Evolutionary conservation across 768 basidiomycete genomes (phyloP).

Genomic region (Kwoniella europaea): DNA sequence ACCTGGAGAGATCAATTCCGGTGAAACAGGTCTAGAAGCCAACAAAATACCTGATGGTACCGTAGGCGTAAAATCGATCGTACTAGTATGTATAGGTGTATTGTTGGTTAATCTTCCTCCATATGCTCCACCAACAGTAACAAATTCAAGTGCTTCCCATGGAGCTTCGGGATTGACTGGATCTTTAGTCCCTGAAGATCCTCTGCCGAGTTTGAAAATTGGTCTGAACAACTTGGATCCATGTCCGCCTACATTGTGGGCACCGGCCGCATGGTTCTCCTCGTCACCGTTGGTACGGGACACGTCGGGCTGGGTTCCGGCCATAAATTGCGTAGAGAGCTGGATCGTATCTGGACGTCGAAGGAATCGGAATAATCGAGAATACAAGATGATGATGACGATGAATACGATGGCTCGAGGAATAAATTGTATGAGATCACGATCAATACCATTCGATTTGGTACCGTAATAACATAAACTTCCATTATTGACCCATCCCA

Average conservation of each 20-base stretch:
- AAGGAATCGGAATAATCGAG: slow-evolving; percentile 50
- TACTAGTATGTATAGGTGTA: slow-evolving; percentile 6
- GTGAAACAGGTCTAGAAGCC: slow-evolving; percentile 23
- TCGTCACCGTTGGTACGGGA: neutral
- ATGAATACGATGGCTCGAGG: slow-evolving; percentile 54
- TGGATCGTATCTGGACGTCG: slow-evolving; percentile 55
- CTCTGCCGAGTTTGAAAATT: slow-evolving; percentile 6
- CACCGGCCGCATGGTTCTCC: neutral
- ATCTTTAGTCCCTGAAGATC: slow-evolving; percentile 4
- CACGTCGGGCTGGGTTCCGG: slow-evolving; percentile 23
- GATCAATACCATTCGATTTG: slow-evolving; percentile 26
- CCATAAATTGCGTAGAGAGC: slow-evolving; percentile 40
- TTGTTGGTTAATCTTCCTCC: slow-evolving; percentile 3
- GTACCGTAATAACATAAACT: slow-evolving; percentile 50
- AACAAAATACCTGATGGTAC: slow-evolving; percentile 17
- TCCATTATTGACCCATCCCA: slow-evolving; percentile 44
- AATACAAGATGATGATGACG: slow-evolving; percentile 48
- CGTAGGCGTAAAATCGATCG: slow-evolving; percentile 10
- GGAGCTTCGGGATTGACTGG: slow-evolving; percentile 39
- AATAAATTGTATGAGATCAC: slow-evolving; percentile 54
- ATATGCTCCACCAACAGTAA: slow-evolving; percentile 28
- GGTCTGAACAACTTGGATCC: slow-evolving; percentile 7
- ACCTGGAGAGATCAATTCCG: slow-evolving; percentile 19
- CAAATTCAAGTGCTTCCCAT: slow-evolving; percentile 52
- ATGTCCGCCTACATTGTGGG: neutral